Percentiles rank a stretch among this genome's conserved stretches.
Evolutionary conservation across 1,139 yeast genomes (phyloP).

Genomic region (Suhomyces wounanorum): DNA sequence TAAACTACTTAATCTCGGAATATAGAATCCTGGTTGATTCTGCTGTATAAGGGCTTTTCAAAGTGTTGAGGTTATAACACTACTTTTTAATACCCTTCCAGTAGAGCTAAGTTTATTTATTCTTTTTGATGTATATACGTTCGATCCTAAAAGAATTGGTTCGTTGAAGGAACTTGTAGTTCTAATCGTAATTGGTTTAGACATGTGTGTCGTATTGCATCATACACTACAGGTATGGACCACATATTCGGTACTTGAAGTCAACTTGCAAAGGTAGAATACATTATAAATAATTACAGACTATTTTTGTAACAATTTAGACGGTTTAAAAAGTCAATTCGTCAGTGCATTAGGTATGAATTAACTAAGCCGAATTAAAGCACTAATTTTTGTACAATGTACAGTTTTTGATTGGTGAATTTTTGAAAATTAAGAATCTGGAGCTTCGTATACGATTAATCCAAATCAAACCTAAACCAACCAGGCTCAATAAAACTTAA

Average conservation of each 20-base stretch:
- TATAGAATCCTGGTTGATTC: constrained; percentile 11
- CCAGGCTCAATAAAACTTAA: too few relatives aligned
- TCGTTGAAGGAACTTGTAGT: constrained; percentile 4
- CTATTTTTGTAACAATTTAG: neutral
- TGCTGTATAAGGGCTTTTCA: constrained; percentile 6
- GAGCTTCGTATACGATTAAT: too few relatives aligned
- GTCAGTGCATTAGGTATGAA: neutral
- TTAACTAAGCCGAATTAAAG: neutral
- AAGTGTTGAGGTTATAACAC: constrained; percentile 8
- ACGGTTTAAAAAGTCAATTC: neutral
- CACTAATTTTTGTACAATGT: too few relatives aligned
- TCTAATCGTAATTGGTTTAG: too few relatives aligned
- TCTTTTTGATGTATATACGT: constrained; percentile 12
- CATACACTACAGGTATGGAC: too few relatives aligned
- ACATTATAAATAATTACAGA: too few relatives aligned
- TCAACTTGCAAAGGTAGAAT: too few relatives aligned
- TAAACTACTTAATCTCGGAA: constrained; percentile 21
- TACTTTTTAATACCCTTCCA: constrained; percentile 6
- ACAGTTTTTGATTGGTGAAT: too few relatives aligned
- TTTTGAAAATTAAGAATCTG: too few relatives aligned
- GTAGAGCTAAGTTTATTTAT: constrained; percentile 13
- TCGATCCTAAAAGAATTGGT: constrained; percentile 9
- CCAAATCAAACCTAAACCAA: too few relatives aligned
- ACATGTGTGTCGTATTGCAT: too few relatives aligned
- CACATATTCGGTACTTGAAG: too few relatives aligned